Evolutionary conservation across 495 filamentous ascomycete species (phyloP).

Genomic region (Podospora pseudopauciseta): DNA sequence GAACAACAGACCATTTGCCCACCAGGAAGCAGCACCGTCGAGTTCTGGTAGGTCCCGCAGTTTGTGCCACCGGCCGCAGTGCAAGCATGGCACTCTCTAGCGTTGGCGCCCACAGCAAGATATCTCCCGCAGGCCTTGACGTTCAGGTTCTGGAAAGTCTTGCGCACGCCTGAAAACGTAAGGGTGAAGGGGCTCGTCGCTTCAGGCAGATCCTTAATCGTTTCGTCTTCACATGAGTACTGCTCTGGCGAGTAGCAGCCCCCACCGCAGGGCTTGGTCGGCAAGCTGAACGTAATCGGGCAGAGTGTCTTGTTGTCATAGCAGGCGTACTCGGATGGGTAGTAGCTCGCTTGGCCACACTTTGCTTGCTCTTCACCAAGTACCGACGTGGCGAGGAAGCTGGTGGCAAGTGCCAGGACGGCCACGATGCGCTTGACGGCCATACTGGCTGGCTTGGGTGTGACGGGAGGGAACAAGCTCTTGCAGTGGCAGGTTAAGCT

Average conservation of each 20-base stretch:
- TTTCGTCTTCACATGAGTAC: constrained; percentile 11
- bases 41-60: constrained; percentile 11
- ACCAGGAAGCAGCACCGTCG: constrained; percentile 14
- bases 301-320: constrained; percentile 18
- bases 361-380: constrained; percentile 3
- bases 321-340: constrained; percentile 18
- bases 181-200: constrained; percentile 14
- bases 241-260: constrained; percentile 16
- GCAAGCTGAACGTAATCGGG: constrained; percentile 13
- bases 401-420: neutral
- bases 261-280: constrained; percentile 13
- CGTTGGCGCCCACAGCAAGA: constrained; percentile 19
- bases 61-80: constrained; percentile 3
- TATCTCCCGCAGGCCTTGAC: constrained; percentile 20
- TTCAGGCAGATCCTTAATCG: neutral
- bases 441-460: neutral
- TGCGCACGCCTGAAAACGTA: neutral
- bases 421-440: neutral
- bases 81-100: constrained; percentile 16
- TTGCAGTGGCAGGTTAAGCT: neutral
- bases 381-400: neutral
- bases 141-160: constrained; percentile 4
- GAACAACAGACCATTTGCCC: constrained; percentile 11
- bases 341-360: constrained; percentile 12
- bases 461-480: neutral